Evolutionary conservation across 2,329 filamentous ascomycete genomes (phyloP).

Genomic region (Calonectria hawksworthii): DNA sequence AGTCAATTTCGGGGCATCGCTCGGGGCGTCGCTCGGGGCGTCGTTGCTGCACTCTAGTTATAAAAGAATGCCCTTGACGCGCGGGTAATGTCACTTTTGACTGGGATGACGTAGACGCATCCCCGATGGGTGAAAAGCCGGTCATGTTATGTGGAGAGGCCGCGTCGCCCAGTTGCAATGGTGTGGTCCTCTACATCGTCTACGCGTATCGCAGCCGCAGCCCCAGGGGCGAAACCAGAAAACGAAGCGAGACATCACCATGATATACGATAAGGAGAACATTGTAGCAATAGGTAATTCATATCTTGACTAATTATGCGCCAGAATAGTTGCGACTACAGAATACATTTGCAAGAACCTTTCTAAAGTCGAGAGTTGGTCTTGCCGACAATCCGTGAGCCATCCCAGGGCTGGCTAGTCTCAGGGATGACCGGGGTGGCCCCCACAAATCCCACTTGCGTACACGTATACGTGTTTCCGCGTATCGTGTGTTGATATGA

Average conservation of each 20-base stretch:
- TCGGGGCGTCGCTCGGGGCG: conserved; percentile 20
- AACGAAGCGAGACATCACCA: background rate
- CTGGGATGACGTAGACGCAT: conserved; percentile 14
- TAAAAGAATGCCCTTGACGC: background rate
- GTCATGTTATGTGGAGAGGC: conserved; percentile 19
- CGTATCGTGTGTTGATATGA: background rate
- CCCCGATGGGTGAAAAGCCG: background rate
- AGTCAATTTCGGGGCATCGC: conserved; percentile 16
- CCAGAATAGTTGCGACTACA: background rate
- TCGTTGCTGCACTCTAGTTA: conserved; percentile 13
- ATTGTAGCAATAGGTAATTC: background rate
- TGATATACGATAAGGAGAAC: background rate
- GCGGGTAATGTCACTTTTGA: background rate
- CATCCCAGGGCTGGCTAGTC: background rate
- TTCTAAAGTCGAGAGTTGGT: background rate
- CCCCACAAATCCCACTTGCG: conserved; percentile 12
- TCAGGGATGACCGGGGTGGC: background rate
- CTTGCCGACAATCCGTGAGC: background rate
- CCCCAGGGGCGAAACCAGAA: background rate
- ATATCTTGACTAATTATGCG: background rate
- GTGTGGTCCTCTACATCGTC: background rate
- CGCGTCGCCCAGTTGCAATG: conserved; percentile 17
- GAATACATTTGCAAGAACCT: background rate
- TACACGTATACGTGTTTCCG: conserved; percentile 13
- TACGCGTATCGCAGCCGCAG: background rate